Evolutionary conservation across 495 filamentous ascomycete species (phyloP), one percentile per base, ranked within the genome.

Genomic region (Rusavskia elegans): DNA sequence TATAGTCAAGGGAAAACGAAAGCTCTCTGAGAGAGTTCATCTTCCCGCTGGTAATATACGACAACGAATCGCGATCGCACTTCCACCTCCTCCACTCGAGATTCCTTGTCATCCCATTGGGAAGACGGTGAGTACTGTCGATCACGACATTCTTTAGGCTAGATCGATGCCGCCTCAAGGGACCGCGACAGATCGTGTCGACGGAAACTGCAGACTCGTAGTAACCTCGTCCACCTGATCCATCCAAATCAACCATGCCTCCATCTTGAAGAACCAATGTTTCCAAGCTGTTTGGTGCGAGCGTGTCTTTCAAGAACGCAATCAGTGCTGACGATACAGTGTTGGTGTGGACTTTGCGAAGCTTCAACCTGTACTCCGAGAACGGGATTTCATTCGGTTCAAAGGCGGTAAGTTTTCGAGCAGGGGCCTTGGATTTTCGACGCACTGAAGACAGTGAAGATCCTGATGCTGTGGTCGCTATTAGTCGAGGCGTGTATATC

Each of bases 291-390:
- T 97, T 85, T 2, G 90, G 90, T 25, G 82, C 84, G 29, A 95
- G 75, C 0, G 87, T 82, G 55, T 94, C 86, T 53, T 83, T 87
- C 49, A 95, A 75, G 59, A 95, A 95, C 8, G 74, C 70, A 39
- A 95, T 78, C n/a, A 97, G 66, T 21, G 81, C 74, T 19, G 77
- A 67, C 0, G 87, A 88, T n/a, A 89, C 84, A 11, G 70, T 70
- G 61, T 95, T 86, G 0, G 85, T 93, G 55, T 93, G 86, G 13
- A 97, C 74, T 55, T 83, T 77, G 63, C 84, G 90, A 44, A 97
- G 67, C 0, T 77, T 80, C 6, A 97, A 66, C 30, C 73, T 71
- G 59, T 87, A 95, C 32, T 87, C 79, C 5, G 44, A 53, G 32
- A 41, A 55, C 50, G 38, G 53, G 50, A 20, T 60, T 27, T 27